Evolutionary conservation across 2,329 filamentous ascomycete species (phyloP).

Genomic region (Penicillium expansum): DNA sequence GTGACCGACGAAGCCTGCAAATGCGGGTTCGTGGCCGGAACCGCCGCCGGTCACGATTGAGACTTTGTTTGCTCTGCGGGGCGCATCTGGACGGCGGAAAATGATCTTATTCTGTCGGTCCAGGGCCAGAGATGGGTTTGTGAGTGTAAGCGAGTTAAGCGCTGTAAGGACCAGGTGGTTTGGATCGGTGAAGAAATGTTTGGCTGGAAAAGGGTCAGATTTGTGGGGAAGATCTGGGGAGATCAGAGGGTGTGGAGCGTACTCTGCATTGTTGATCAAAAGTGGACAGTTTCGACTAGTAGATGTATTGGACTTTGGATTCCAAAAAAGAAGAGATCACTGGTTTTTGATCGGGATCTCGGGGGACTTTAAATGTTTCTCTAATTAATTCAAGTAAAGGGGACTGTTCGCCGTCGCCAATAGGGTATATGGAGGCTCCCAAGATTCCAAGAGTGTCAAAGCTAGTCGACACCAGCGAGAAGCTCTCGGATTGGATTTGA

Average conservation of each 20-base stretch:
- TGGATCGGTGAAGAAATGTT: slow-evolving; percentile 89
- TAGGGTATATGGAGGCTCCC: background rate
- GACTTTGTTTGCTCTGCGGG: slow-evolving; percentile 57
- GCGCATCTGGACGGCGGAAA: slow-evolving; percentile 63
- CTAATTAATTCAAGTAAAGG: too few relatives aligned
- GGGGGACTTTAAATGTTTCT: background rate
- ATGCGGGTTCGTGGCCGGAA: slow-evolving; percentile 85
- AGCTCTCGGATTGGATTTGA: slow-evolving; percentile 16
- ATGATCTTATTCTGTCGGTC: slow-evolving; percentile 79
- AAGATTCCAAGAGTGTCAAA: slow-evolving; percentile 2
- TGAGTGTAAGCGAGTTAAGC: slow-evolving; percentile 72
- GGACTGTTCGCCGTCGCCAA: background rate
- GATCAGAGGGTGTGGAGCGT: background rate
- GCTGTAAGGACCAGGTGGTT: slow-evolving; percentile 73
- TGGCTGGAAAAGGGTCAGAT: slow-evolving; percentile 42
- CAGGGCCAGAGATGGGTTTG: slow-evolving; percentile 78
- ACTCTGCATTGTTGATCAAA: too few relatives aligned
- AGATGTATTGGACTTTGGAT: background rate
- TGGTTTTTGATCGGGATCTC: background rate
- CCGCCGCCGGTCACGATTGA: slow-evolving; percentile 86
- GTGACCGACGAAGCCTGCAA: slow-evolving; percentile 77
- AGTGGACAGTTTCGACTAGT: background rate
- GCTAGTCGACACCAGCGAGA: background rate
- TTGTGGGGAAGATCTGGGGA: slow-evolving; percentile 1
- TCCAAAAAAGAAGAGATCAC: background rate